A percentile compares a stretch with the other conserved stretches of the same genome.
Evolutionary conservation across 306 rosid genomes (phyloP).

Genomic region (Carpinus viminea): DNA sequence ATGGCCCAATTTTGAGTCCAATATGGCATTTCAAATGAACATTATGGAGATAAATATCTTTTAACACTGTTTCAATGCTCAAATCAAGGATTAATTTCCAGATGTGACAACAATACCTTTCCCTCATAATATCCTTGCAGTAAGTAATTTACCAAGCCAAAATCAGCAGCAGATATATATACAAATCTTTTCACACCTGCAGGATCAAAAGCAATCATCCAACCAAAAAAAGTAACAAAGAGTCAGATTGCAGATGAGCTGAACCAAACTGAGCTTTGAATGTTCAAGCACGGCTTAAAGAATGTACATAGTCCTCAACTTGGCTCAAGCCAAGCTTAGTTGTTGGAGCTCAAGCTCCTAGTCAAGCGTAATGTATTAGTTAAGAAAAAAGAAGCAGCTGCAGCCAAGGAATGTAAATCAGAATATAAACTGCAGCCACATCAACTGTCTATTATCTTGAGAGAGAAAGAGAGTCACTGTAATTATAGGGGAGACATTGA

Average conservation of each 20-base stretch:
- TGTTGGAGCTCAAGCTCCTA: neutral
- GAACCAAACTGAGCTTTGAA: neutral
- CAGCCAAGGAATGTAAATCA: neutral
- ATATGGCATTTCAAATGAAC: neutral
- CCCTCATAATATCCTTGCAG: constrained; percentile 89
- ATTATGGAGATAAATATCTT: neutral
- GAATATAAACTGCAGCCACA: neutral
- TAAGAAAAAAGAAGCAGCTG: neutral
- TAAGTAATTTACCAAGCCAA: constrained; percentile 76
- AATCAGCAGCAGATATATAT: constrained; percentile 94
- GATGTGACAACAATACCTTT: constrained; percentile 59
- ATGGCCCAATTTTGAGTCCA: neutral
- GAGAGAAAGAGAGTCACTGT: neutral
- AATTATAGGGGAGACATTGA: neutral
- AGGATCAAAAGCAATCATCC: constrained; percentile 23
- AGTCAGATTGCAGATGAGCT: neutral
- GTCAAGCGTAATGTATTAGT: neutral
- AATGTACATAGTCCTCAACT: neutral
- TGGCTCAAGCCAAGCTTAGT: neutral
- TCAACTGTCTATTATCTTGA: neutral
- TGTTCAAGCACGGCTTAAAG: neutral
- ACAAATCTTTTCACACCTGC: constrained; percentile 93
- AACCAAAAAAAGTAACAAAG: constrained; percentile 8
- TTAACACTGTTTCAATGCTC: constrained; percentile 18
- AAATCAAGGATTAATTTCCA: constrained; percentile 12